Evolutionary conservation across 2,329 filamentous ascomycete species (phyloP), one percentile per base, ranked within the genome.

Genomic region (Thermomyces lanuginosus): DNA sequence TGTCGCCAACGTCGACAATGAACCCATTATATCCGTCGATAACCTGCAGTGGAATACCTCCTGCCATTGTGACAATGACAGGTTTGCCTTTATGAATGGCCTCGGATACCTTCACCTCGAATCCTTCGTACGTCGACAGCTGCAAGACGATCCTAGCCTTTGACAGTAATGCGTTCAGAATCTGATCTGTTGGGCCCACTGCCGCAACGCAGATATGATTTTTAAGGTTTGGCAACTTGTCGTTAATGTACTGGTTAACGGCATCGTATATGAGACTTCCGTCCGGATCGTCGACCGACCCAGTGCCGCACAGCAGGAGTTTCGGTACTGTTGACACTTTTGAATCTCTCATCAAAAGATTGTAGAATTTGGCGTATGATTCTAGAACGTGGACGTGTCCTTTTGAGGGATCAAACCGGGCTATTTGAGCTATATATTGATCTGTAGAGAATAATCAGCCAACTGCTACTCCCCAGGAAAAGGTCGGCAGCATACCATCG

Each of bases 71-170:
- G 3, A 75, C 77, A 35, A 89, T 81, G 41, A 83, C 66, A 1
- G 80, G 80, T 2, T 76, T 69, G 8, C 79, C 79, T 22, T 82
- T 80, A 44, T 84, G 79, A 12, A 86, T 61, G 1, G 77, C 79
- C 51, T 89, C 81, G 0, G 76, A 82, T 4, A 89, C 78, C 52
- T 89, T 89, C 40, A 89, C 75, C 51, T 89, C 80, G 40, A 89
- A 89, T 0, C 80, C 79, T 1, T 89, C 80, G 18, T 77, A 69
- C 0, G 75, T 83, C 2, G 77, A 84, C 4, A 89, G 68, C 49
- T 89, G 80, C 5, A 89, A 64, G 1, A 75, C 75, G 5, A 83
- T 69, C 30, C 74, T 69, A 1, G 77, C 72, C 26, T 76, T 74
- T 19, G 73, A 71, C 34, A 89, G 64, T 21, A 89, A 58, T 0